A percentile compares a stretch with the other conserved stretches of the same genome.
Conservation (phyloP, 176 grass and related monocot genomes). For the Lolium rigidum region DNA sequence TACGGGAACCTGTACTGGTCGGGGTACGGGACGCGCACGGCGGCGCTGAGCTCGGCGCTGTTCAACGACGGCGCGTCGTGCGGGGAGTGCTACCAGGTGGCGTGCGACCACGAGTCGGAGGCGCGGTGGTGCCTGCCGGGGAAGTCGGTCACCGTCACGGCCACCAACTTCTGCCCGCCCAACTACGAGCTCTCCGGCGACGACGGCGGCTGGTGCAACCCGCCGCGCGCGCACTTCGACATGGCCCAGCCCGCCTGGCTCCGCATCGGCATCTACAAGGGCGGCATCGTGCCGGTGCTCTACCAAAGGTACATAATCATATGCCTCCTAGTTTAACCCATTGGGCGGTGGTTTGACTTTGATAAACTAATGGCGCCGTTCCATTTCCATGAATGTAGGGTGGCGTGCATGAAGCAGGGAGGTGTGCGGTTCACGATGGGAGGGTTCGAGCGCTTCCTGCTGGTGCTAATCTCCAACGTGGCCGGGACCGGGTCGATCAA, state of each 20-base stretch:
- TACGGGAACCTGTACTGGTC: conserved; percentile 64
- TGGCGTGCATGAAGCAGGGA: conserved; percentile 72
- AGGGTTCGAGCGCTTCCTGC: conserved; percentile 81
- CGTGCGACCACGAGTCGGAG: conserved; percentile 30
- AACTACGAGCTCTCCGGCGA: conserved; percentile 51
- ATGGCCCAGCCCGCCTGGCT: conserved; percentile 68
- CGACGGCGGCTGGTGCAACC: conserved; percentile 82
- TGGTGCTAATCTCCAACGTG: conserved; percentile 85
- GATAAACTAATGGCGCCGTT: too few species aligned
- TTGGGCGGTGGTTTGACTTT: conserved; percentile 30
- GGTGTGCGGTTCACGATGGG: conserved; percentile 76
- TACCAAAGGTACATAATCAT: conserved; percentile 56
- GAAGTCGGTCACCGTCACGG: conserved; percentile 54
- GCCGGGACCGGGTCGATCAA: conserved; percentile 54
- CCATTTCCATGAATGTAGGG: background rate
- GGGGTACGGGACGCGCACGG: conserved; percentile 83
- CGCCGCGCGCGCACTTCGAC: conserved; percentile 75
- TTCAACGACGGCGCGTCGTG: conserved; percentile 68
- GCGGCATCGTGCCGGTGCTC: conserved; percentile 72
- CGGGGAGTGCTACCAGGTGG: conserved; percentile 67
- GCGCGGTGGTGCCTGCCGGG: conserved; percentile 41
- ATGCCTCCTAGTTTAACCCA: background rate
- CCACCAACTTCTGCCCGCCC: conserved; percentile 84
- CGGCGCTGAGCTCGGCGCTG: conserved; percentile 83
- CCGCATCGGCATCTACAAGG: conserved; percentile 55